Percentiles rank a stretch among this genome's conserved stretches.
These are phyloP conservation scores for Ocimum tenuiflorum DNA, from an alignment of 257 asterid genomes.

Conservation along the genomic window DNA sequence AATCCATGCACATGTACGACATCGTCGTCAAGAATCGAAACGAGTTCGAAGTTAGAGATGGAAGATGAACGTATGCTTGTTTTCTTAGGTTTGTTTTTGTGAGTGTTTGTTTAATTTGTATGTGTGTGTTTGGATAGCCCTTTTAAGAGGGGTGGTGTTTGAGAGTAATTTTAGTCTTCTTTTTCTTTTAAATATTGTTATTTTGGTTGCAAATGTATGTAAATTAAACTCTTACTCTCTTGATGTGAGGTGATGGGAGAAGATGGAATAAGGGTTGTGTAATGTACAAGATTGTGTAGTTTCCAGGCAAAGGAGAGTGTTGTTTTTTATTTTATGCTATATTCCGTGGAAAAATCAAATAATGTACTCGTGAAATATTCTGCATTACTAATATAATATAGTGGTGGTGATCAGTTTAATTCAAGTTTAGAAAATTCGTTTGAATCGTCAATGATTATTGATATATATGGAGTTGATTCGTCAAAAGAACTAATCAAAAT, in stretches of 20 bases:
- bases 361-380: constrained; percentile 1
- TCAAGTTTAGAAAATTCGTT: neutral
- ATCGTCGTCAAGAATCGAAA: constrained; percentile 47
- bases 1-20: constrained; percentile 48
- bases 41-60: constrained; percentile 39
- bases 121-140: neutral
- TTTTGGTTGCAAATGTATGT: neutral
- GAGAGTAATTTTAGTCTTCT: neutral
- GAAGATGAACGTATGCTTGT: neutral
- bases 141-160: neutral
- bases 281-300: constrained; percentile 6
- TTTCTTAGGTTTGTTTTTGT: neutral
- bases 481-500: too few species aligned
- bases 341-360: constrained; percentile 7
- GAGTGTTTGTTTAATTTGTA: neutral
- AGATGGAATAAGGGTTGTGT: constrained; percentile 14
- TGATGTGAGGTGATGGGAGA: neutral
- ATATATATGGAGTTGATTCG: too few species aligned
- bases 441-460: neutral
- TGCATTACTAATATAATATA: neutral
- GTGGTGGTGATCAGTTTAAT: neutral
- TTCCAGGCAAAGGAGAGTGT: neutral
- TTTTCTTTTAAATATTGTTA: neutral
- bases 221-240: neutral
- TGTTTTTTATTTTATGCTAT: neutral